Percentiles rank a stretch among this genome's conserved stretches.
These are phyloP conservation scores for Xylariaceae sp. DNA, from an alignment of 2,329 filamentous ascomycete species.

Conservation along the genomic window DNA sequence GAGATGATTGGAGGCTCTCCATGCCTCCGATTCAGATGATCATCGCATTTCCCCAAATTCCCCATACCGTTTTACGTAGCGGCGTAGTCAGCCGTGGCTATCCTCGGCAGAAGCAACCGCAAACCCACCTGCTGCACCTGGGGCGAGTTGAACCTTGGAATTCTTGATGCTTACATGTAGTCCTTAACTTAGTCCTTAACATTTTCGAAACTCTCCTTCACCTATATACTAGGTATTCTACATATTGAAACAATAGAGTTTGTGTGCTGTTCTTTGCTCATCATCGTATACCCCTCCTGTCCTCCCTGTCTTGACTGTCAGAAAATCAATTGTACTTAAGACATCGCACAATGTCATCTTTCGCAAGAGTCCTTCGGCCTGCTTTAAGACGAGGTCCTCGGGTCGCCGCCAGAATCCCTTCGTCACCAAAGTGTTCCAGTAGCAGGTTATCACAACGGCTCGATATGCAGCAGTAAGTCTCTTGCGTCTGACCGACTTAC, in stretches of 20 bases:
- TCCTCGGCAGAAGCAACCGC: slow-evolving; percentile 34
- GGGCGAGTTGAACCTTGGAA: slow-evolving; percentile 17
- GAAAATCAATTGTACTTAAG: slow-evolving; percentile 4
- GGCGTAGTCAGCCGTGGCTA: slow-evolving; percentile 24
- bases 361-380: slow-evolving; percentile 55
- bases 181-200: neutral
- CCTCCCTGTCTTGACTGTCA: neutral
- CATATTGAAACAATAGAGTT: neutral
- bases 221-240: neutral
- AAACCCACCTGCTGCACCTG: slow-evolving; percentile 14
- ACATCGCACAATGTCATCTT: slow-evolving; percentile 47
- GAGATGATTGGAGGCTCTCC: too few species aligned
- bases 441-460: slow-evolving; percentile 32
- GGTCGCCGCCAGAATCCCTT: slow-evolving; percentile 35
- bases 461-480: slow-evolving; percentile 38
- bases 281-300: neutral
- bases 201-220: neutral
- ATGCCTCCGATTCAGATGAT: too few species aligned
- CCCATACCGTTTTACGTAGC: too few species aligned
- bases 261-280: neutral
- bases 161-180: slow-evolving; percentile 4
- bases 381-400: slow-evolving; percentile 50
- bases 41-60: slow-evolving; percentile 15
- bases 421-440: slow-evolving; percentile 32
- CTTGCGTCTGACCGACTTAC: neutral